Percentiles rank a stretch among this genome's conserved stretches.
phyloP scores from a whole-genome alignment of 2,329 filamentous ascomycete genomes.

The Juglanconis sp. region DNA sequence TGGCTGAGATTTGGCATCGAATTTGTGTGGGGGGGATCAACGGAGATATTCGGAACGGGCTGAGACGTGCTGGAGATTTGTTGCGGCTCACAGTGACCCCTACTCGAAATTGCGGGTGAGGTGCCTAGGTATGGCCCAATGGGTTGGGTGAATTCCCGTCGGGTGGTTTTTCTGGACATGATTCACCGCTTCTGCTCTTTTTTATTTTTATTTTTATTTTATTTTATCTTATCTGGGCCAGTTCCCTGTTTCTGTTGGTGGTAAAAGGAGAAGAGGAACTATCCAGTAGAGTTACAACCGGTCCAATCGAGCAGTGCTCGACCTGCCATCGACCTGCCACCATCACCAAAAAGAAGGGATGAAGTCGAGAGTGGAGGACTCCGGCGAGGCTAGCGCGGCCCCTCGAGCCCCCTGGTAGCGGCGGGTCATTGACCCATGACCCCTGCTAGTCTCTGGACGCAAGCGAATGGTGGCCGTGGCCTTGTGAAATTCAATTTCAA shows the following conservation, averaged over 20 bases:
- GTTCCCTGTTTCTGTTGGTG: neutral
- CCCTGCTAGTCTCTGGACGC: neutral
- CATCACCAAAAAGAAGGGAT: conserved; percentile 4
- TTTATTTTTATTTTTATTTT: too few species aligned
- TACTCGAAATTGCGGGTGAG: neutral
- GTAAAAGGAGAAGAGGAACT: neutral
- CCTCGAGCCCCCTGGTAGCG: neutral
- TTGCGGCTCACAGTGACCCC: conserved; percentile 11
- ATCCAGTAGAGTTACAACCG: neutral
- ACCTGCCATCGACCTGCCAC: neutral
- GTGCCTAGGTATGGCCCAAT: neutral
- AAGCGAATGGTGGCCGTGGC: neutral
- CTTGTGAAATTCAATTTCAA: neutral
- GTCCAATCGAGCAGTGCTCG: too few species aligned
- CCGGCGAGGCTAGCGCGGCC: neutral
- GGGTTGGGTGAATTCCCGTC: neutral
- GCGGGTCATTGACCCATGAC: neutral
- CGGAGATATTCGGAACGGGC: conserved; percentile 3
- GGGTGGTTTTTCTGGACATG: neutral
- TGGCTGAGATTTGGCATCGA: neutral
- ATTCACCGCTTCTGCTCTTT: neutral
- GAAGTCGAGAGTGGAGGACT: conserved; percentile 17
- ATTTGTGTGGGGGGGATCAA: neutral
- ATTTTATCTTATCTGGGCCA: neutral
- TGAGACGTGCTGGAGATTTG: neutral